Evolutionary conservation across 2,329 filamentous ascomycete genomes (phyloP).

Genomic region (Hawksworthiomyces lignivorus): DNA sequence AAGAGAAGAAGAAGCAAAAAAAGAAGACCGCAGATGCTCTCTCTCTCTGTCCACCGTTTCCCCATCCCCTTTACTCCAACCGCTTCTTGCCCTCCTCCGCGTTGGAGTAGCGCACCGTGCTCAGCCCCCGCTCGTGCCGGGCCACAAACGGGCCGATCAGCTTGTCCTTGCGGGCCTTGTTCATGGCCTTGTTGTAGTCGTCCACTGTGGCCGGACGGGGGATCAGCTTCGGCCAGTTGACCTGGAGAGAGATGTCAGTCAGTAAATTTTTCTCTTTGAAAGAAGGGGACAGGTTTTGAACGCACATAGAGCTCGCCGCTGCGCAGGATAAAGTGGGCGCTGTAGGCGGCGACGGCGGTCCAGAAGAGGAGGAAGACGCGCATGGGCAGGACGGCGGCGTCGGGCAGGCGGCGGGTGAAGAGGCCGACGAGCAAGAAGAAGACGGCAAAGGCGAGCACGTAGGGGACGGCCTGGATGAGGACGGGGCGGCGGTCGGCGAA

Average conservation of each 20-base stretch:
- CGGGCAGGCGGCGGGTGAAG: constrained; percentile 63
- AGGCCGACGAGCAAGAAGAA: constrained; percentile 74
- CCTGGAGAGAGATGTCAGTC: constrained; percentile 45
- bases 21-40: neutral
- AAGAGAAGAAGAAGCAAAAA: neutral
- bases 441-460: constrained; percentile 75
- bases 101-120: constrained; percentile 72
- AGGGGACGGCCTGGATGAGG: constrained; percentile 88
- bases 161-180: constrained; percentile 72
- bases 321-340: constrained; percentile 65
- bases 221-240: constrained; percentile 97
- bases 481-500: constrained; percentile 82
- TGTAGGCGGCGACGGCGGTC: constrained; percentile 62
- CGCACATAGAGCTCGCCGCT: constrained; percentile 94
- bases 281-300: too few relatives aligned
- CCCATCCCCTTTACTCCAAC: constrained; percentile 59
- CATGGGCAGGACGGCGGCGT: constrained; percentile 71
- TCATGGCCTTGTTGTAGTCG: constrained; percentile 79
- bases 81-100: constrained; percentile 98
- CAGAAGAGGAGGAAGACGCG: constrained; percentile 77
- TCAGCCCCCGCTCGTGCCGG: constrained; percentile 73
- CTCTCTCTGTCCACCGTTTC: neutral
- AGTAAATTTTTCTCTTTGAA: too few relatives aligned
- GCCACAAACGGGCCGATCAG: constrained; percentile 70
- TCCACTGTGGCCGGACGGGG: constrained; percentile 80